phyloP scores from a whole-genome alignment of 208 protist species.

The Zelonia costaricensis region DNA sequence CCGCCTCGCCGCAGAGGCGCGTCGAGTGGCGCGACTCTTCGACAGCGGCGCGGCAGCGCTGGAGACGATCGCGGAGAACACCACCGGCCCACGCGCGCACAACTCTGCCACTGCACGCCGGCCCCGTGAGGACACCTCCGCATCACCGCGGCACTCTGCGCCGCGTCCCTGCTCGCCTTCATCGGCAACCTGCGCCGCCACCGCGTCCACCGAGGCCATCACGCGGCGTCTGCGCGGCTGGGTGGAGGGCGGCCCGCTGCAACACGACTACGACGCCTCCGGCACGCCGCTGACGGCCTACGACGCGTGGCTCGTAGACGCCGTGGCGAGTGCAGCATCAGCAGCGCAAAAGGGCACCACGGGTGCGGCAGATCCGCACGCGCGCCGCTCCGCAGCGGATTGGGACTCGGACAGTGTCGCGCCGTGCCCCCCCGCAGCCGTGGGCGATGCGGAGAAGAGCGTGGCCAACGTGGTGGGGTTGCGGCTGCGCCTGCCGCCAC shows the following conservation, averaged over 20 bases:
- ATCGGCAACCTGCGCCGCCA: too few relatives aligned
- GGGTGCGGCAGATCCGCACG: too few relatives aligned
- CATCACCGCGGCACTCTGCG: too few relatives aligned
- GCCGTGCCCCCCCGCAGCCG: not conserved
- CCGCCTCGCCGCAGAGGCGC: constrained; percentile 8
- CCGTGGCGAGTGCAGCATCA: too few relatives aligned
- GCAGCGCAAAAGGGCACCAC: too few relatives aligned
- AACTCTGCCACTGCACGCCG: not conserved
- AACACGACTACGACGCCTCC: too few relatives aligned
- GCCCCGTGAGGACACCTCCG: too few relatives aligned
- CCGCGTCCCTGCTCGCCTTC: too few relatives aligned
- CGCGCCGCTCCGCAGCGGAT: too few relatives aligned
- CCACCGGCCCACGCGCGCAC: not conserved
- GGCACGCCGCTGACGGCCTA: too few relatives aligned
- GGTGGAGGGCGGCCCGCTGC: not conserved
- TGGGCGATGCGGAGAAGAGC: constrained; percentile 31
- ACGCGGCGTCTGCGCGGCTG: not conserved
- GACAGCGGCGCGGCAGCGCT: constrained; percentile 7
- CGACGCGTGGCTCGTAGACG: too few relatives aligned
- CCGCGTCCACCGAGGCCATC: not conserved
- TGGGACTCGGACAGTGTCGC: too few relatives aligned
- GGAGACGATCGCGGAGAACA: not conserved
- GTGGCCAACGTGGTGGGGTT: constrained; percentile 31
- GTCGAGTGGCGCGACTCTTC: not conserved
- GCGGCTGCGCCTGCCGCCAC: constrained; percentile 34